Evolutionary conservation across 2,329 filamentous ascomycete genomes (phyloP).

Genomic region (Cadophora gregata): DNA sequence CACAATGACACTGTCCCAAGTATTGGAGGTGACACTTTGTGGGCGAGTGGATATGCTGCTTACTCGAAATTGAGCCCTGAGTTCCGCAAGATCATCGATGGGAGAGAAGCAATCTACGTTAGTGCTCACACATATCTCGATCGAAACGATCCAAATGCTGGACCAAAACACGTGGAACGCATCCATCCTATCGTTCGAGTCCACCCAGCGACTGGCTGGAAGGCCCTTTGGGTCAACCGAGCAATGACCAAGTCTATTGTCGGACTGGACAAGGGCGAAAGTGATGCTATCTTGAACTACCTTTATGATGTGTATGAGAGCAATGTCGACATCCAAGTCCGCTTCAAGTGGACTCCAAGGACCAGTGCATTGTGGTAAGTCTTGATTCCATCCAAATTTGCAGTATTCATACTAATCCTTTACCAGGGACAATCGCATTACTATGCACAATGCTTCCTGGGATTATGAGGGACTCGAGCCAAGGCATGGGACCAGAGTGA

Average conservation of each 20-base stretch:
- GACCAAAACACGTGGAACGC: slow-evolving; percentile 70
- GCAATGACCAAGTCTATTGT: slow-evolving; percentile 72
- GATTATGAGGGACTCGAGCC: slow-evolving; percentile 72
- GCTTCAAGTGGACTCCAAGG: slow-evolving; percentile 72
- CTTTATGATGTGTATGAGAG: slow-evolving; percentile 72
- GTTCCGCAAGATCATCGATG: slow-evolving; percentile 75
- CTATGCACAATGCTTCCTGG: slow-evolving; percentile 77
- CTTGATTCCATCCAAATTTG: too few species aligned
- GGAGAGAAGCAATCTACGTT: slow-evolving; percentile 66
- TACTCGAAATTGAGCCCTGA: slow-evolving; percentile 75
- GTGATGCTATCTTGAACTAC: slow-evolving; percentile 70
- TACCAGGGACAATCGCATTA: slow-evolving; percentile 70
- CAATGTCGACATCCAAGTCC: slow-evolving; percentile 72
- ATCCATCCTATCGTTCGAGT: slow-evolving; percentile 72
- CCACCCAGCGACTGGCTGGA: slow-evolving; percentile 77
- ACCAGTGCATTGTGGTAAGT: slow-evolving; percentile 66
- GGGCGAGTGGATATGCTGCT: slow-evolving; percentile 73
- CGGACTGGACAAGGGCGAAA: slow-evolving; percentile 71
- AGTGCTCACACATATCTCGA: slow-evolving; percentile 73
- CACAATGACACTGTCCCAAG: slow-evolving; percentile 67
- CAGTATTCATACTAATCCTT: background rate
- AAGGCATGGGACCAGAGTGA: slow-evolving; percentile 75
- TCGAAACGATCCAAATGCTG: slow-evolving; percentile 62
- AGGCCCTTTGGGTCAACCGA: slow-evolving; percentile 74
- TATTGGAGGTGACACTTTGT: slow-evolving; percentile 73